phyloP scores from a whole-genome alignment of 257 asterid species.

The Fraxinus quadrangulata region DNA sequence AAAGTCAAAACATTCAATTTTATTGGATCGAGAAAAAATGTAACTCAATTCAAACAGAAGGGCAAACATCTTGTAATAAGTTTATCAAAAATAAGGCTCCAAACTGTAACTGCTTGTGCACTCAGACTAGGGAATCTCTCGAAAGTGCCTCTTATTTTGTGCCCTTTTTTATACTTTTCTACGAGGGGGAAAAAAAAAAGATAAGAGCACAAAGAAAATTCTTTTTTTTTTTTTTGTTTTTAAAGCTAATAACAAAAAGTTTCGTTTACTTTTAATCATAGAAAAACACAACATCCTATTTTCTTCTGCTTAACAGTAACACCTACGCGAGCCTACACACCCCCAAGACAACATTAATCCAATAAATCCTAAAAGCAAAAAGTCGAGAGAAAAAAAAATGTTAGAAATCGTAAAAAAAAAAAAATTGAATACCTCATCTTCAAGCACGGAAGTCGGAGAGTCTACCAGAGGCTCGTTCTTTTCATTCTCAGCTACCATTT shows the following conservation, averaged over 20 bases:
- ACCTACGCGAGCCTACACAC: neutral
- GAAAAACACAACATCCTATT: neutral
- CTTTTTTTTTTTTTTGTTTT: neutral
- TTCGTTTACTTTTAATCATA: neutral
- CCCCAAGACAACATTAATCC: neutral
- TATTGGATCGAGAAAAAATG: too few species aligned
- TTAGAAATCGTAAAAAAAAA: neutral
- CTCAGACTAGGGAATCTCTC: neutral
- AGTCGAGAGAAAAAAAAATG: neutral
- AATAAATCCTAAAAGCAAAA: neutral
- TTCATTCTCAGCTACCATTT: slow-evolving; percentile 54
- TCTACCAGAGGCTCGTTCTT: slow-evolving; percentile 61
- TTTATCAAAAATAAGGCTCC: neutral
- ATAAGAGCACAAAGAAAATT: neutral
- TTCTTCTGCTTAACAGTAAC: neutral
- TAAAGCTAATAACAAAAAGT: neutral
- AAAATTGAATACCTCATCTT: slow-evolving; percentile 82
- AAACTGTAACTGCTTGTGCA: neutral
- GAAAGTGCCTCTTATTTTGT: neutral
- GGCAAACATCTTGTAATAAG: neutral
- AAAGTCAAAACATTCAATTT: neutral
- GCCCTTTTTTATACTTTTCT: neutral
- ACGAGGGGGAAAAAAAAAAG: neutral
- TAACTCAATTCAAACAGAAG: neutral
- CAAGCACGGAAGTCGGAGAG: slow-evolving; percentile 97